A percentile compares a stretch with the other conserved stretches of the same genome.
phyloP scores from a whole-genome alignment of 257 asterid genomes.

The Nicotiana otophora region DNA sequence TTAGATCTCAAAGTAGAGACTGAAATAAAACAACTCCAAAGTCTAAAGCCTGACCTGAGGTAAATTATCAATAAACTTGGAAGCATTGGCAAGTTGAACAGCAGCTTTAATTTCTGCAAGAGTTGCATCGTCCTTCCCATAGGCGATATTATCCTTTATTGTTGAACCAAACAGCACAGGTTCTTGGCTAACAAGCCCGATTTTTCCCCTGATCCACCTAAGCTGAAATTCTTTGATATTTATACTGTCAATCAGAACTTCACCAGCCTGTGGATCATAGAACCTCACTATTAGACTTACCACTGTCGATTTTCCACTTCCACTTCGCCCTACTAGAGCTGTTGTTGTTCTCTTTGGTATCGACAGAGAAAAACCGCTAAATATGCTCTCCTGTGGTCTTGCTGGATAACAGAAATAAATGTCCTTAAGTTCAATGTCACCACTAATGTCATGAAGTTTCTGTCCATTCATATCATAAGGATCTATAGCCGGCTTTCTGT shows the following conservation, averaged over 20 bases:
- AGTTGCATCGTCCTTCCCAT: conserved; percentile 71
- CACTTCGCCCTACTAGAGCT: conserved; percentile 55
- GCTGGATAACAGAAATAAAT: conserved; percentile 66
- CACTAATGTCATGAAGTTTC: conserved; percentile 45
- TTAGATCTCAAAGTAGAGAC: too few relatives aligned
- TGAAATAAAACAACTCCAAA: neutral
- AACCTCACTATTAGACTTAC: conserved; percentile 44
- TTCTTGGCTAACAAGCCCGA: conserved; percentile 54
- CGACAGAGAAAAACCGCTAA: conserved; percentile 51
- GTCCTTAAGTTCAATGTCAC: conserved; percentile 58
- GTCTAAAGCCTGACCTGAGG: conserved; percentile 47
- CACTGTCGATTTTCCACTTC: conserved; percentile 55
- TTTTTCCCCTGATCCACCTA: conserved; percentile 49
- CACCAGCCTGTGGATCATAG: conserved; percentile 54
- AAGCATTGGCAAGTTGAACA: conserved; percentile 66
- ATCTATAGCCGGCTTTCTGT: conserved; percentile 57
- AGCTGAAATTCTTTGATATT: conserved; percentile 43
- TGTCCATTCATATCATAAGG: conserved; percentile 54
- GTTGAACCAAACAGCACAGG: conserved; percentile 31
- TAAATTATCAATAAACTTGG: conserved; percentile 65
- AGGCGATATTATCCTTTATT: conserved; percentile 64
- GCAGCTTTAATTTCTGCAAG: conserved; percentile 58
- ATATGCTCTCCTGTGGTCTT: conserved; percentile 62
- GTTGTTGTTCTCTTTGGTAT: conserved; percentile 65
- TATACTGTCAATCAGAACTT: conserved; percentile 41